These are phyloP conservation scores for Phaeosphaeria sp. DNA, from an alignment of 2,329 filamentous ascomycete genomes.

Conservation along the genomic window DNA sequence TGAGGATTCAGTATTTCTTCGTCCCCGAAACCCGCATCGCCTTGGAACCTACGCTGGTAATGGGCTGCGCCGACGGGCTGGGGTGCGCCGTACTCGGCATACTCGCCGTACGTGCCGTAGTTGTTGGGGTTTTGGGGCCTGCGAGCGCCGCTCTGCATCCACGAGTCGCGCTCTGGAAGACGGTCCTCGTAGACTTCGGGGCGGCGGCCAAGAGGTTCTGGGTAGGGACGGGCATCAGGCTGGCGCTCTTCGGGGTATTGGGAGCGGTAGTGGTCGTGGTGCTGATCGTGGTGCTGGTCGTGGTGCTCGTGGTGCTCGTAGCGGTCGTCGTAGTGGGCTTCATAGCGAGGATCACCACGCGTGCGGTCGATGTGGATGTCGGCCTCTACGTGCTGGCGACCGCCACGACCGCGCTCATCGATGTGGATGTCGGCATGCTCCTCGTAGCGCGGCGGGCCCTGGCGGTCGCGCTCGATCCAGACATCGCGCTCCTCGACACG, in stretches of 20 bases:
- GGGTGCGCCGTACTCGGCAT: conserved; percentile 41
- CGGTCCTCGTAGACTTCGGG: conserved; percentile 45
- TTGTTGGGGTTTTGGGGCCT: conserved; percentile 16
- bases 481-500: conserved; percentile 40
- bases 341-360: conserved; percentile 20
- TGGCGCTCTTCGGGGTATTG: conserved; percentile 23
- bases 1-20: conserved; percentile 46
- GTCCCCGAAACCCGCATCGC: conserved; percentile 47
- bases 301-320: conserved; percentile 19
- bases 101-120: conserved; percentile 30
- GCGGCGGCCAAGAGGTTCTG: conserved; percentile 37
- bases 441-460: conserved; percentile 24
- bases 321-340: conserved; percentile 28
- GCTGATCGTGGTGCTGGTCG: too few species aligned
- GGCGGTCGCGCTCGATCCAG: conserved; percentile 34
- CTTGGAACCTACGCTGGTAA: conserved; percentile 42
- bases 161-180: conserved; percentile 44
- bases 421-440: conserved; percentile 33
- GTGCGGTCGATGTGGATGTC: conserved; percentile 5
- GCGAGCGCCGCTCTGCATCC: conserved; percentile 38
- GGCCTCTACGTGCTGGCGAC: conserved; percentile 35
- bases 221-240: conserved; percentile 17
- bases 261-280: conserved; percentile 24
- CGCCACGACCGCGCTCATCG: conserved; percentile 24
- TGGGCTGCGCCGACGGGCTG: conserved; percentile 37